Base-by-base conservation (phyloP, 257 asterid genomes). In the Paulownia fortunei region DNA sequence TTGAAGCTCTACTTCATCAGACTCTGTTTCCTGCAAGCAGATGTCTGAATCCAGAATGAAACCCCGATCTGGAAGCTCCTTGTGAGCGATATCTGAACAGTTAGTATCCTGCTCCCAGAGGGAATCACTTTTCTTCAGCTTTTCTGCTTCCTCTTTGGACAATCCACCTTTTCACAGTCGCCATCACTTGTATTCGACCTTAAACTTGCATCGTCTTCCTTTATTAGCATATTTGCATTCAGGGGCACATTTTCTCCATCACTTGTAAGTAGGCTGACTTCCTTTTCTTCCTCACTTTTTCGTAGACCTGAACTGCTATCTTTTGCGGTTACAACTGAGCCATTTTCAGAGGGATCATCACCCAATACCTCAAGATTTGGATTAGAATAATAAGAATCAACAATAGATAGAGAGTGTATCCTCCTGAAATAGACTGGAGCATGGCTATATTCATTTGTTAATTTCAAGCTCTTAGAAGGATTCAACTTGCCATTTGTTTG, bases 401-500 rank as follows among this genome's bases (percentile, higher is more conserved):
- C 73, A 36, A 72, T 75, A 10, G 99, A 89, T 59, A 87, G 72
- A 55, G 98, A 88, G 56, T 66, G 82, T 42, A 84, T 86, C 86
- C 89, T 86, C 78, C 80, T 77, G 54, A 78, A 84, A 56, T 69
- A 58, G n/a, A 71, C 10, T 0, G 90, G 80, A 76, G 80, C 87
- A 76, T 54, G 49, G 58, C 84, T 94, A 27, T 83, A 37, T 67
- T 90, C 96, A 15, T 82, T 86, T 30, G 84, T 61, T 41, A 88
- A 54, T 83, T 77, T 92, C 81, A 94, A 88, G 89, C 98, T 94
- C 86, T 61, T 87, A 1, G 92, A 90, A 15, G 83, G 23, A 56
- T 67, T 75, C 77, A 87, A 56, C 69, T 80, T 82, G 18, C 61
- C 78, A 6, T 89, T 86, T 77, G 64, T 76, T 26, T 73, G 73